Base-by-base conservation (phyloP, 371 early-diverging fungal genomes). In the Smittium culicis region DNA sequence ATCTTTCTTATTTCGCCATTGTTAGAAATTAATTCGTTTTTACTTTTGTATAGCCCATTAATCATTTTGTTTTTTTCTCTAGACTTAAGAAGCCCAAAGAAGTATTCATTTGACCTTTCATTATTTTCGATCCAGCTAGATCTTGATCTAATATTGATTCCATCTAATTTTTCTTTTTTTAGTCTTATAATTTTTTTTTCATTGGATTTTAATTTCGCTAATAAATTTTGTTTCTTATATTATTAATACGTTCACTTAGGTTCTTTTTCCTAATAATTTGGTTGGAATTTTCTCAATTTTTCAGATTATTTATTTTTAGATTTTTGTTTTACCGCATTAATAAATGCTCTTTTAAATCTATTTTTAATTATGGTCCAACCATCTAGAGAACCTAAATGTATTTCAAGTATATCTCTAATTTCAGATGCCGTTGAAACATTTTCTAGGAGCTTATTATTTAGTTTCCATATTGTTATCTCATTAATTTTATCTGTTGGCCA, bases 91-190 rank as follows among this genome's bases (percentile, higher is more conserved):
- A n/a, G n/a, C 1, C 11, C 5, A n/a, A 31, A 63, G 63, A 63
- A 63, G 32, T 63, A 60, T 63, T 31, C 32, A n/a, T 63, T 63
- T 24, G 25, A 63, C n/a, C n/a, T 63, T 63, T 63, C 25, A 2
- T 35, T 35, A 34, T 63, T 5, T 33, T 63, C 63, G 5, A 11
- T n/a, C 60, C 25, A 59, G 16, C 32, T 25, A 32, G 25, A 17
- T 54, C 54, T n/a, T n/a, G n/a, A n/a, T n/a, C n/a, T n/a, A n/a
- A n/a, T n/a, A n/a, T n/a, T n/a, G n/a, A n/a, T n/a, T n/a, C n/a
- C n/a, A n/a, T n/a, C n/a, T n/a, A n/a, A n/a, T n/a, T n/a, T n/a
- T n/a, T n/a, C n/a, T n/a, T n/a, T n/a, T n/a, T n/a, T n/a, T n/a
- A n/a, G n/a, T n/a, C n/a, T n/a, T n/a, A n/a, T n/a, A n/a, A n/a